These are phyloP conservation scores for Daldinia vernicosa DNA, from an alignment of 495 filamentous ascomycete genomes.

Conservation along the genomic window DNA sequence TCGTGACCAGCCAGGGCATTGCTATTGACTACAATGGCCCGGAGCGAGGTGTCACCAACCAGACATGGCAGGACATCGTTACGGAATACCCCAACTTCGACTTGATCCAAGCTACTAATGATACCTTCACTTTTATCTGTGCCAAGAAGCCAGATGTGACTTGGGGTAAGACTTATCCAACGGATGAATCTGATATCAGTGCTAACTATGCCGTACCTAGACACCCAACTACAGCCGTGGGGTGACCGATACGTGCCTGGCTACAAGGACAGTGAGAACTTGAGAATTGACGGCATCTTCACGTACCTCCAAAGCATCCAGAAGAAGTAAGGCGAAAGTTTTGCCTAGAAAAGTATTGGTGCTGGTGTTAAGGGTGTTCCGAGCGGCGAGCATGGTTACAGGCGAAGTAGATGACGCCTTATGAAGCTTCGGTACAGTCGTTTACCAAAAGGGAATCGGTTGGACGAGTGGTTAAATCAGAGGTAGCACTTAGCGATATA, in stretches of 20 bases:
- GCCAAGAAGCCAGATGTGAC: constrained; percentile 50
- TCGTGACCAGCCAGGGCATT: constrained; percentile 47
- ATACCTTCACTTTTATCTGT: constrained; percentile 48
- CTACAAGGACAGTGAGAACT: constrained; percentile 22
- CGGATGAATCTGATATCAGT: background rate
- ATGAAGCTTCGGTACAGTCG: background rate
- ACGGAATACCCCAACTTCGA: constrained; percentile 46
- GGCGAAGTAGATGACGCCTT: background rate
- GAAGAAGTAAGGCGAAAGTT: background rate
- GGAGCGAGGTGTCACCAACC: constrained; percentile 42
- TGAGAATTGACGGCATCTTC: constrained; percentile 42
- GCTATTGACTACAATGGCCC: constrained; percentile 54
- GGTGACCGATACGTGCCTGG: constrained; percentile 35
- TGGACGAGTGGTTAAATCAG: constrained; percentile 2
- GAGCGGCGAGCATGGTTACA: background rate
- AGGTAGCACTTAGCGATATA: too few species aligned
- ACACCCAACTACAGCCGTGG: constrained; percentile 37
- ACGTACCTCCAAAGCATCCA: constrained; percentile 14
- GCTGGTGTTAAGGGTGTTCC: constrained; percentile 15
- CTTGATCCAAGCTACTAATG: constrained; percentile 47
- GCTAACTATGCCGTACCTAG: constrained; percentile 28
- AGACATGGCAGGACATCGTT: constrained; percentile 46
- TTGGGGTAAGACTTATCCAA: constrained; percentile 46
- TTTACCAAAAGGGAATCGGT: background rate
- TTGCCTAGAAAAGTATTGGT: background rate